Evolutionary conservation across 176 grass and related monocot species (phyloP), one percentile per base, ranked within the genome.

Genomic region (Chloris gayana): DNA sequence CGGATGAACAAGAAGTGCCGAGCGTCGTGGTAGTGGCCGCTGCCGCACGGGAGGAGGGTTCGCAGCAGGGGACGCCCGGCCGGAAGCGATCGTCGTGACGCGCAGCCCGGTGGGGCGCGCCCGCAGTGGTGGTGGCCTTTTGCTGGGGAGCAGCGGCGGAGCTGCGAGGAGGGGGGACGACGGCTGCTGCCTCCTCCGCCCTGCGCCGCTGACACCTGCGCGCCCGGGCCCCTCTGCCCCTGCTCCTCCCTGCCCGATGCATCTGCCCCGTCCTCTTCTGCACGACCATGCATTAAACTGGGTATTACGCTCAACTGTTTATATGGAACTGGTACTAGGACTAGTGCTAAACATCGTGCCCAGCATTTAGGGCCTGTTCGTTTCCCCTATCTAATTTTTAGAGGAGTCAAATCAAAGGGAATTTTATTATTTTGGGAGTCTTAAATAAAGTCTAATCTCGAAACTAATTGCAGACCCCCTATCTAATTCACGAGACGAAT

Each of bases 241-340:
- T 47, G 50, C 70, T 17, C 44, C 54, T 62, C 76, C 76, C 71
- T 47, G 19, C 82, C 56, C 77, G 72, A 85, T 25, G 83, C 83
- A 24, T 62, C 75, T 59, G 87, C 83, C 21, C 61, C 69, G 86
- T 58, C 82, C n/a, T 77, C 72, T 60, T 45, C 87, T 85, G 83
- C 82, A 79, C 30, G 44, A 35, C 38, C 29, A 63, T 62, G 62
- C 71, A 67, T 57, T 72, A 26, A 77, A 76, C 37, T 45, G 24
- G 61, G 64, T 39, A 21, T 33, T 35, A 37, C 51, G 64, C 5
- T 45, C 34, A 32, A 71, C 54, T 60, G 12, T 25, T 72, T 25
- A 24, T 45, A 42, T 18, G 51, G 21, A 57, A 14, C 33, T 34
- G 22, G 18, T 32, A 33, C 17, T 72, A 39, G 31, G 5, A 77